Conservation (phyloP, 1,284 basidiomycete species). For the Filobasidium uniguttulatum region DNA sequence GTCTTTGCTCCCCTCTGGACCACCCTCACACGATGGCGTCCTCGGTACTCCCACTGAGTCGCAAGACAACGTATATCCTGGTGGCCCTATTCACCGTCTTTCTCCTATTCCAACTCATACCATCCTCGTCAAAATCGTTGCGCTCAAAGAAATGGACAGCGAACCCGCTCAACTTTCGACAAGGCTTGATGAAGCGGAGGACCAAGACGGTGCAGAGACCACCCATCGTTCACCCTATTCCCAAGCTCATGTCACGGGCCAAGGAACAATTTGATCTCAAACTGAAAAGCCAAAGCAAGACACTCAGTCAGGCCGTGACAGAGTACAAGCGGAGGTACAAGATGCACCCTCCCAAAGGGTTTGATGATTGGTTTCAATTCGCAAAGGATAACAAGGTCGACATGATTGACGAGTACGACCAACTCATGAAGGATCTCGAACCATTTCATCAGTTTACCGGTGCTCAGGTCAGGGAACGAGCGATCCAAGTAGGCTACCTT, state of each 20-base stretch:
- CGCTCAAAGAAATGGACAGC: slow-evolving; percentile 33
- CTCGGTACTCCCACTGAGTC: too few relatives aligned
- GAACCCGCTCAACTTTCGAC: slow-evolving; percentile 34
- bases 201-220: slow-evolving; percentile 22
- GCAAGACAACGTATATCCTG: too few relatives aligned
- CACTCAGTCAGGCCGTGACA: slow-evolving; percentile 54
- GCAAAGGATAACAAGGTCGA: slow-evolving; percentile 56
- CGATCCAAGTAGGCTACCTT: slow-evolving; percentile 58
- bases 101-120: slow-evolving; percentile 25
- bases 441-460: slow-evolving; percentile 67
- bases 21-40: too few relatives aligned
- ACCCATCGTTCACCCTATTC: slow-evolving; percentile 57
- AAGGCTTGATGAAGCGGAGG: slow-evolving; percentile 27
- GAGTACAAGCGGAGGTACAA: slow-evolving; percentile 68
- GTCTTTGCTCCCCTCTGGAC: too few relatives aligned
- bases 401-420: slow-evolving; percentile 83
- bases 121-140: slow-evolving; percentile 21
- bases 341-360: slow-evolving; percentile 69
- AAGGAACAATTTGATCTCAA: slow-evolving; percentile 52
- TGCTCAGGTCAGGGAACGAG: slow-evolving; percentile 55
- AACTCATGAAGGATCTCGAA: slow-evolving; percentile 58
- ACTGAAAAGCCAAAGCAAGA: slow-evolving; percentile 58
- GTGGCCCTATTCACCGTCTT: slow-evolving; percentile 5
- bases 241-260: slow-evolving; percentile 64
- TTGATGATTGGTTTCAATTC: slow-evolving; percentile 79